Conservation (phyloP, 805 yeast genomes). For the Suhomyces sp. region DNA sequence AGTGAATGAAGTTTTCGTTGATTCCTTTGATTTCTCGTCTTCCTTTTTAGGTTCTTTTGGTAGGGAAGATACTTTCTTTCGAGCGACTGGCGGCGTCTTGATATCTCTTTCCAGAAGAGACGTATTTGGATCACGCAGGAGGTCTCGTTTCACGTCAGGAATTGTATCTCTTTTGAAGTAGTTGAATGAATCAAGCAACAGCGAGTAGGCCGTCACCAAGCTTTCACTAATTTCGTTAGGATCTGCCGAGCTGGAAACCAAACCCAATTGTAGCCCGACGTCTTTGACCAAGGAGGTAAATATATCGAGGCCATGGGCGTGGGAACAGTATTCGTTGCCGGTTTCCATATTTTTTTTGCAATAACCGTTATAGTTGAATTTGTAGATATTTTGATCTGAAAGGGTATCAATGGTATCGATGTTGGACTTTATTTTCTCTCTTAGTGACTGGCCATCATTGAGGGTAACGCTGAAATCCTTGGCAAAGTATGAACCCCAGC, state of each 20-base stretch:
- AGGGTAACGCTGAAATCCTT: slow-evolving; percentile 33
- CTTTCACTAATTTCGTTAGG: slow-evolving; percentile 19
- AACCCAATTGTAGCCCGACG: slow-evolving; percentile 47
- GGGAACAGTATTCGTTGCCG: slow-evolving; percentile 25
- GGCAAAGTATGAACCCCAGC: slow-evolving; percentile 45
- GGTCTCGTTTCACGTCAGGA: not conserved
- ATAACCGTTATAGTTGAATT: slow-evolving; percentile 48
- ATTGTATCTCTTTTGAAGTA: not conserved
- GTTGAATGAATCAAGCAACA: slow-evolving; percentile 3
- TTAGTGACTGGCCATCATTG: slow-evolving; percentile 4
- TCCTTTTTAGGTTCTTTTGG: not conserved
- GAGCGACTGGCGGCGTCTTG: no score
- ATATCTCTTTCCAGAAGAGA: no score
- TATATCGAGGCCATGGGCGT: slow-evolving; percentile 47
- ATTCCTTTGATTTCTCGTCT: not conserved
- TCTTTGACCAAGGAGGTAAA: slow-evolving; percentile 49
- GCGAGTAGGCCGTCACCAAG: slow-evolving; percentile 9
- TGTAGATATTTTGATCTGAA: slow-evolving; percentile 40
- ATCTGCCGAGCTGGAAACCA: slow-evolving; percentile 39
- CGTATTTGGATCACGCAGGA: no score
- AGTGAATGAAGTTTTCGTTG: slow-evolving; percentile 1
- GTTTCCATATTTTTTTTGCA: slow-evolving; percentile 38
- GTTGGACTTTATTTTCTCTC: slow-evolving; percentile 1
- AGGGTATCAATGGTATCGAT: slow-evolving; percentile 44
- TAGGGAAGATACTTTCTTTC: no score